Percentiles rank a stretch among this genome's conserved stretches.
Conservation (phyloP, 73 alveolate genomes). For the Tetrahymena thermophila region DNA sequence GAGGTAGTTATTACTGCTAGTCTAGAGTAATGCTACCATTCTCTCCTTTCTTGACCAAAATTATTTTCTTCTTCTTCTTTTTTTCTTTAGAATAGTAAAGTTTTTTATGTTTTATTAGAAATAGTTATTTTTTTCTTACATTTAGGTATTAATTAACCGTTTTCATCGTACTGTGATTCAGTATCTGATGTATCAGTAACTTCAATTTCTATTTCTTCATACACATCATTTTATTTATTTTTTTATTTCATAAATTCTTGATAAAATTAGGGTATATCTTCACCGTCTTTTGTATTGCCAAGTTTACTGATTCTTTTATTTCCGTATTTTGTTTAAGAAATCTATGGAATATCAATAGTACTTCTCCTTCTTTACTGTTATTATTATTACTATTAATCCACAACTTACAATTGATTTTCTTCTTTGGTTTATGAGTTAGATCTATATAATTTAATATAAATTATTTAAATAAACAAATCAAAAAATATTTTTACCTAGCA, state of each 20-base stretch:
- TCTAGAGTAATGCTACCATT: not conserved
- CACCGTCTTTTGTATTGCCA: not conserved
- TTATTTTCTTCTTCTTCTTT: not conserved
- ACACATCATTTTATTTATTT: not conserved
- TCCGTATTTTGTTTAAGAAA: not conserved
- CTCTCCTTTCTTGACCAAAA: not conserved
- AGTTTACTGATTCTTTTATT: not conserved
- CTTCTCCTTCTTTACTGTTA: not conserved
- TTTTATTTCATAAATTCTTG: not conserved
- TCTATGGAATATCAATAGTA: not conserved
- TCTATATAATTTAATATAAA: not conserved
- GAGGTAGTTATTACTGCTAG: not conserved
- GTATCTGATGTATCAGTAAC: not conserved
- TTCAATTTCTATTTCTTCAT: not conserved
- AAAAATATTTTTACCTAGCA: not conserved
- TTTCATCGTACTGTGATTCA: not conserved
- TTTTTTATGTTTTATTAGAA: too few relatives aligned
- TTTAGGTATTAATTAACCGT: not conserved
- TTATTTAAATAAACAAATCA: not conserved
- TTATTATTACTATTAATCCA: not conserved
- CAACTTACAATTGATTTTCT: not conserved
- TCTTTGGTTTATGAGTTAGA: not conserved
- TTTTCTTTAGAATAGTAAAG: not conserved
- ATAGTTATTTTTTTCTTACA: not conserved
- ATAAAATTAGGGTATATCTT: not conserved